Evolutionary conservation across 176 grass and related monocot species (phyloP).

Genomic region (Melocanna baccifera): DNA sequence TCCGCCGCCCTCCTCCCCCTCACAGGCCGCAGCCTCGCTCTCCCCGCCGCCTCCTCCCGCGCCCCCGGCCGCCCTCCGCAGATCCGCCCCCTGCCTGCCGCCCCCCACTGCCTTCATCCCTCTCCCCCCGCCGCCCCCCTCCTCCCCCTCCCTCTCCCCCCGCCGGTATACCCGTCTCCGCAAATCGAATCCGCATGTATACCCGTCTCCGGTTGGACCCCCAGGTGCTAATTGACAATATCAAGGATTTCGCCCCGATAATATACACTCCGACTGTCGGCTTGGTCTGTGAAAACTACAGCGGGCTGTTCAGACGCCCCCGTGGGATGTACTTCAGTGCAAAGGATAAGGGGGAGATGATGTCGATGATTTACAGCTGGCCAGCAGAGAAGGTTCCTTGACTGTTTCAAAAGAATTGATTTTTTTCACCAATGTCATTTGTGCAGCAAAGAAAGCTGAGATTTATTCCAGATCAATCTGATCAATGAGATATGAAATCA

Average conservation of each 20-base stretch:
- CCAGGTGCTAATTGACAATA: constrained; percentile 96
- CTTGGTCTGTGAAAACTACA: constrained; percentile 91
- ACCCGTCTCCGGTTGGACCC: too few species aligned
- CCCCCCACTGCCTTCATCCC: too few species aligned
- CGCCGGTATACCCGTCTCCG: too few species aligned
- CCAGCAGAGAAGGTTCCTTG: constrained; percentile 63
- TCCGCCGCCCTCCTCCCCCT: too few species aligned
- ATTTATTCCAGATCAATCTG: neutral
- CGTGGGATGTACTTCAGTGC: constrained; percentile 98
- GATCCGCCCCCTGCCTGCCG: too few species aligned
- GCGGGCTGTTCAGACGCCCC: constrained; percentile 79
- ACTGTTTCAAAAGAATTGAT: neutral
- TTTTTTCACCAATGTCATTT: neutral
- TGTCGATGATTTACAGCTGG: constrained; percentile 99
- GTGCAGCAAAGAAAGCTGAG: neutral
- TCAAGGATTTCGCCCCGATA: constrained; percentile 90
- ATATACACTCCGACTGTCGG: constrained; percentile 97
- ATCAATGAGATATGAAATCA: neutral
- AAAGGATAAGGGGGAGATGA: constrained; percentile 98
- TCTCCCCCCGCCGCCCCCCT: too few species aligned
- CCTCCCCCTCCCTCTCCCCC: too few species aligned
- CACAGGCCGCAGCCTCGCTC: too few species aligned
- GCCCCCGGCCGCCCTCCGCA: too few species aligned
- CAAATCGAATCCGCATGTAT: too few species aligned
- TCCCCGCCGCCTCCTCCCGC: too few species aligned